Conservation (phyloP, 2,329 filamentous ascomycete species). For the Penicillium digitatum region DNA sequence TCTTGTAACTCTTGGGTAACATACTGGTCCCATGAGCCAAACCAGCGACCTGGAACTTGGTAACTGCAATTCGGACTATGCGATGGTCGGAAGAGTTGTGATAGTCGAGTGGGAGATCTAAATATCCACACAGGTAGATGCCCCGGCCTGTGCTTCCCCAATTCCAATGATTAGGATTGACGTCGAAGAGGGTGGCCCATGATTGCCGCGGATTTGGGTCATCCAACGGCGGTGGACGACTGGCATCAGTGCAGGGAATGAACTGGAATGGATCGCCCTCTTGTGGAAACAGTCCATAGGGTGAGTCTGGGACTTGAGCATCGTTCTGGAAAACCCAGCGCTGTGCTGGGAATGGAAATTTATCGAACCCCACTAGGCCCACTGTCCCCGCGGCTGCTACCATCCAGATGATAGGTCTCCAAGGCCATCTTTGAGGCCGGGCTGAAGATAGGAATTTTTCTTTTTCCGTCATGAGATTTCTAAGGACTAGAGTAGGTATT, state of each 20-base stretch:
- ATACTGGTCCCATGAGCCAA: neutral
- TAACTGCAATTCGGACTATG: constrained; percentile 15
- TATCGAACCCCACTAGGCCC: neutral
- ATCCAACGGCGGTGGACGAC: constrained; percentile 8
- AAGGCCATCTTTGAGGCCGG: neutral
- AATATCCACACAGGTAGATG: constrained; percentile 18
- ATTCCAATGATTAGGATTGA: constrained; percentile 12
- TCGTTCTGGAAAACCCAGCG: neutral
- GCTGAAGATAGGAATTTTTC: too few relatives aligned
- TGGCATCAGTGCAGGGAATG: constrained; percentile 14
- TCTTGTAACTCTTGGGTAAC: constrained; percentile 3
- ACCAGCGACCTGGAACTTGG: constrained; percentile 17
- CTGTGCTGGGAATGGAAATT: neutral
- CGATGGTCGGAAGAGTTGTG: constrained; percentile 14
- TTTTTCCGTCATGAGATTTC: neutral
- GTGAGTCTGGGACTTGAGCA: neutral
- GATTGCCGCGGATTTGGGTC: constrained; percentile 10
- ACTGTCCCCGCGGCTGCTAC: neutral
- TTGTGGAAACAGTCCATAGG: constrained; percentile 9
- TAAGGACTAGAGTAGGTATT: neutral
- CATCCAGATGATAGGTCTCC: neutral
- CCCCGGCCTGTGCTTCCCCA: constrained; percentile 13
- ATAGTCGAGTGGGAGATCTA: constrained; percentile 18
- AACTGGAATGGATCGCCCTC: constrained; percentile 14
- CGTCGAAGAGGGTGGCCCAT: constrained; percentile 13